Conservation (phyloP, 2,329 filamentous ascomycete species). For the Geoglossum cookeanum region DNA sequence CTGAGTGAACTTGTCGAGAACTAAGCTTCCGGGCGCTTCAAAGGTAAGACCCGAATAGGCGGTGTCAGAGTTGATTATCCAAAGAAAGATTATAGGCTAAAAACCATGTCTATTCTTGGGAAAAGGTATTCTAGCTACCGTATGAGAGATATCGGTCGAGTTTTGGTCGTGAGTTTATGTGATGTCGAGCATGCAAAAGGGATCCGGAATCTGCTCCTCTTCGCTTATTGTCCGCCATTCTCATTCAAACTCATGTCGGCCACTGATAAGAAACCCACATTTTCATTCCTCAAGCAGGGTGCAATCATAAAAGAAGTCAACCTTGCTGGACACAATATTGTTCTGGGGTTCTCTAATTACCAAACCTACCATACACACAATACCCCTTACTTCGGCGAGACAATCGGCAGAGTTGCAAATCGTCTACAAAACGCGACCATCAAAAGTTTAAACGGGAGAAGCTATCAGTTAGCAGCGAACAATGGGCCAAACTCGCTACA, state of each 20-base stretch:
- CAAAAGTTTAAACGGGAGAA: constrained; percentile 48
- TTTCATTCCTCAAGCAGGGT: constrained; percentile 26
- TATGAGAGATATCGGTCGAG: too few species aligned
- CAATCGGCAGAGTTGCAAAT: constrained; percentile 72
- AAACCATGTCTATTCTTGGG: too few species aligned
- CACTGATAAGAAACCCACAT: constrained; percentile 16
- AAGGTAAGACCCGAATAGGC: too few species aligned
- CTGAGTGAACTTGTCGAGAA: background rate
- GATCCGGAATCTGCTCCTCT: background rate
- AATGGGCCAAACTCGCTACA: constrained; percentile 60
- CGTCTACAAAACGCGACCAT: constrained; percentile 57
- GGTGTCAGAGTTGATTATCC: background rate
- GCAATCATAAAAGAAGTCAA: constrained; percentile 47
- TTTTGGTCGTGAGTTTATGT: too few species aligned
- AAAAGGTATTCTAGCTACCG: too few species aligned
- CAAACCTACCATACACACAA: constrained; percentile 61
- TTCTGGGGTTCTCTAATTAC: constrained; percentile 63
- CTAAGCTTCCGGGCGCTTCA: too few species aligned
- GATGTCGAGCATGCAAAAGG: too few species aligned
- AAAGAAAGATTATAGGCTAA: background rate
- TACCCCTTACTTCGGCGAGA: constrained; percentile 72
- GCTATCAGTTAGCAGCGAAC: constrained; percentile 55
- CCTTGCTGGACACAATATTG: constrained; percentile 65
- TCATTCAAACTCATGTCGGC: background rate
- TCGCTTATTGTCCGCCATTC: background rate